A percentile compares a stretch with the other conserved stretches of the same genome.
These are phyloP conservation scores for Leccinum boreale DNA, from an alignment of 768 basidiomycete species.

Conservation along the genomic window DNA sequence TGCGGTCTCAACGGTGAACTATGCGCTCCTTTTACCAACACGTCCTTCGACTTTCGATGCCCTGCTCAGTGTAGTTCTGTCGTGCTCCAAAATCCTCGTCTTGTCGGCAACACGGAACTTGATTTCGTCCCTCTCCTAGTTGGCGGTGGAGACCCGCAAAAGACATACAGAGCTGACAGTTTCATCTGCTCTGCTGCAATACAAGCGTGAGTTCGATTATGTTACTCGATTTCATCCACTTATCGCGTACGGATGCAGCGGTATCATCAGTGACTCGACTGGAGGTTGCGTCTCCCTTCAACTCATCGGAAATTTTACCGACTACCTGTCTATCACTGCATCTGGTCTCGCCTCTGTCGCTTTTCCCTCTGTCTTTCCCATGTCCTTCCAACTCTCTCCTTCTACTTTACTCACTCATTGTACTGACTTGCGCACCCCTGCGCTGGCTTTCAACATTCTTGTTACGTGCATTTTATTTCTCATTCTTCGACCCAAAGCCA, in stretches of 20 bases:
- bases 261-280: constrained; percentile 54
- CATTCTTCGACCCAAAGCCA: constrained; percentile 65
- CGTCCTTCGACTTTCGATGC: constrained; percentile 73
- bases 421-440: constrained; percentile 63
- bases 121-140: constrained; percentile 74
- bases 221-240: constrained; percentile 4
- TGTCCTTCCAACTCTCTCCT: constrained; percentile 57
- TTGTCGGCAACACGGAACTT: constrained; percentile 64
- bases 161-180: constrained; percentile 78
- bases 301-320: constrained; percentile 68
- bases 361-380: constrained; percentile 74
- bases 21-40: constrained; percentile 63
- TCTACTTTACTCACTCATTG: constrained; percentile 57
- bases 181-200: constrained; percentile 84
- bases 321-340: constrained; percentile 56
- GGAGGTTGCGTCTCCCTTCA: constrained; percentile 78
- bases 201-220: constrained; percentile 57
- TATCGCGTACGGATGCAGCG: constrained; percentile 39
- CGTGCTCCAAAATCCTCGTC: constrained; percentile 68
- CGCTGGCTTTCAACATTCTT: constrained; percentile 70
- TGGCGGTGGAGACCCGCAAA: constrained; percentile 73
- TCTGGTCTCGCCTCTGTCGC: constrained; percentile 69
- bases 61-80: constrained; percentile 67
- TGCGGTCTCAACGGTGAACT: constrained; percentile 69
- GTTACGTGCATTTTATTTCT: constrained; percentile 67